A percentile compares a stretch with the other conserved stretches of the same genome.
Conservation (phyloP, 2,329 filamentous ascomycete species). For the Coniosporium tulheliwenetii region DNA sequence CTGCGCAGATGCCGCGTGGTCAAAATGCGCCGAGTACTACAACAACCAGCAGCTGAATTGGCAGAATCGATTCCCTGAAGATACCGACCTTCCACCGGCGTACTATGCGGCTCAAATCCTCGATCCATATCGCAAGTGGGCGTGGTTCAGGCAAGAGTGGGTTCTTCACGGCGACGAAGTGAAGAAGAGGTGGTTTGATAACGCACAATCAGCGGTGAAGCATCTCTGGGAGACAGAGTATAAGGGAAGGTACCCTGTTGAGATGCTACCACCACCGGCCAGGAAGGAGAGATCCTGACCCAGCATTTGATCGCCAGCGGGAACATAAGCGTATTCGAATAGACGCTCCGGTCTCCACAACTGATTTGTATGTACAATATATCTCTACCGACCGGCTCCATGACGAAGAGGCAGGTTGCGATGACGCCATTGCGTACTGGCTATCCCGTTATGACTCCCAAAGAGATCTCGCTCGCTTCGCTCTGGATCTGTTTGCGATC, state of each 20-base stretch:
- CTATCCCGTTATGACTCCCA: neutral
- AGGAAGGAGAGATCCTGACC: neutral
- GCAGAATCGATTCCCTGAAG: neutral
- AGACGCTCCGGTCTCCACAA: neutral
- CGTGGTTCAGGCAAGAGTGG: neutral
- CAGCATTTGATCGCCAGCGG: neutral
- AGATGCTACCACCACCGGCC: neutral
- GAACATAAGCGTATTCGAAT: neutral
- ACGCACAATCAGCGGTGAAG: neutral
- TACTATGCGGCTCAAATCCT: neutral
- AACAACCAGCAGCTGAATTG: neutral
- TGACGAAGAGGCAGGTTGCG: neutral
- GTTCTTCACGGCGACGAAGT: neutral
- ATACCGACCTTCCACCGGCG: neutral
- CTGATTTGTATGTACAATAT: neutral
- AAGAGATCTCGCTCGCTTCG: neutral
- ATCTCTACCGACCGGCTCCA: neutral
- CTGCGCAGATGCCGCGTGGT: neutral
- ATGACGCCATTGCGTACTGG: neutral
- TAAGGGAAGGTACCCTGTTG: neutral
- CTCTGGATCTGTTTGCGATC: neutral
- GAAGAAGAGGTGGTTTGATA: neutral
- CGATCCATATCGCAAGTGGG: neutral
- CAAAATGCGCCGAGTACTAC: neutral
- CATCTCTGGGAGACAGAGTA: neutral